Conservation (phyloP, 2,329 filamentous ascomycete species). For the Penicillium polonicum region DNA sequence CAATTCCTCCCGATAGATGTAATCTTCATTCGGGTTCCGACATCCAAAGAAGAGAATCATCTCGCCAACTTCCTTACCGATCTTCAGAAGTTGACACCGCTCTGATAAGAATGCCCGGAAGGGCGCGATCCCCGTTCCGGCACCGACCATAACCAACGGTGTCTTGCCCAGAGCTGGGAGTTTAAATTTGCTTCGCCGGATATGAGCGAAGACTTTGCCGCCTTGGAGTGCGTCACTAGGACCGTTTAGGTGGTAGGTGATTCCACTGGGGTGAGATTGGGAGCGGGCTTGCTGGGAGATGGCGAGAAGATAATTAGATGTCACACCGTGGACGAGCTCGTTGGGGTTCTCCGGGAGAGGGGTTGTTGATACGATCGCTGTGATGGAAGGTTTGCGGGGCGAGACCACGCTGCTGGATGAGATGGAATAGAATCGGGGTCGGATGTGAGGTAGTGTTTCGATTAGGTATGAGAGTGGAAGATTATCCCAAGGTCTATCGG, state of each 20-base stretch:
- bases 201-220: conserved; percentile 83
- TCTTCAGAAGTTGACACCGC: conserved; percentile 36
- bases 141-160: conserved; percentile 54
- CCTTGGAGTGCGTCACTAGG: conserved; percentile 90
- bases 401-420: conserved; percentile 58
- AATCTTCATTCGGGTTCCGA: conserved; percentile 38
- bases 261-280: conserved; percentile 71
- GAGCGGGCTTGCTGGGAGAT: conserved; percentile 56
- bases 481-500: conserved; percentile 69
- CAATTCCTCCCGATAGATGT: conserved; percentile 36
- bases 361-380: conserved; percentile 80
- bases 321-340: conserved; percentile 78
- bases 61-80: conserved; percentile 38
- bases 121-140: conserved; percentile 53
- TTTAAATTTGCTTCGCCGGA: conserved; percentile 96
- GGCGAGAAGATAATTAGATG: conserved; percentile 89
- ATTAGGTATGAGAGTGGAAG: conserved; percentile 87
- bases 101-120: conserved; percentile 48
- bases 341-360: conserved; percentile 66
- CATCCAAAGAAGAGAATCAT: conserved; percentile 48
- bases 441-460: conserved; percentile 81
- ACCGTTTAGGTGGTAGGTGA: conserved; percentile 77
- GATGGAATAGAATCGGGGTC: conserved; percentile 94
- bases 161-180: conserved; percentile 56
- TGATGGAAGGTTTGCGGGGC: conserved; percentile 66